Evolutionary conservation across 2,329 filamentous ascomycete genomes (phyloP).

Genomic region (Lachnellula arida): DNA sequence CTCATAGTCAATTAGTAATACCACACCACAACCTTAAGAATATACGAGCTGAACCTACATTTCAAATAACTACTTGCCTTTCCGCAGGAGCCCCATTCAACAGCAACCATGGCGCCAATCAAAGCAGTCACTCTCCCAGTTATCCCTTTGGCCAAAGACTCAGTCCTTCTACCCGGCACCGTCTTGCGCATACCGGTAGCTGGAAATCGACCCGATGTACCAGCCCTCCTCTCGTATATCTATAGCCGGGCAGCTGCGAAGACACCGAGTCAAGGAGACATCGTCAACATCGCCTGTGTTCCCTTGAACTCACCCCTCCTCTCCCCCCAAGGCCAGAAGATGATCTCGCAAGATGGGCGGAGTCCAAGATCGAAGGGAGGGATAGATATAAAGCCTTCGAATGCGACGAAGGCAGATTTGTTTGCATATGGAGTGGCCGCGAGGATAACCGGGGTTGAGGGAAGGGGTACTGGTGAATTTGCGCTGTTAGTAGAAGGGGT

Average conservation of each 20-base stretch:
- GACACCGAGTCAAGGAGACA: constrained; percentile 57
- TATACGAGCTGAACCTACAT: neutral
- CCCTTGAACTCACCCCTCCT: constrained; percentile 75
- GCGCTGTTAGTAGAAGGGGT: constrained; percentile 83
- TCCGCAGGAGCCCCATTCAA: neutral
- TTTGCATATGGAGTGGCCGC: constrained; percentile 79
- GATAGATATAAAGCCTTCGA: constrained; percentile 50
- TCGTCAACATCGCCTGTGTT: constrained; percentile 79
- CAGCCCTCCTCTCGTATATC: constrained; percentile 78
- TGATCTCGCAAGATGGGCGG: constrained; percentile 62
- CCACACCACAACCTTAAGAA: neutral
- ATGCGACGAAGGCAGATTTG: constrained; percentile 65
- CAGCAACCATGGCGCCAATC: constrained; percentile 18
- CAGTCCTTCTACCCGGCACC: constrained; percentile 80
- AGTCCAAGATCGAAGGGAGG: constrained; percentile 27
- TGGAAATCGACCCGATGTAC: constrained; percentile 76
- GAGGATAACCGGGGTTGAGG: constrained; percentile 74
- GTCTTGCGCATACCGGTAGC: constrained; percentile 80
- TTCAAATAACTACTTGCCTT: neutral
- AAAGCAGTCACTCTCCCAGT: constrained; percentile 54
- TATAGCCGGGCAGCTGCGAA: constrained; percentile 71
- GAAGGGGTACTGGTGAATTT: constrained; percentile 69
- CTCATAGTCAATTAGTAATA: neutral
- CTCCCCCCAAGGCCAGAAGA: constrained; percentile 66
- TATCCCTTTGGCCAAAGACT: constrained; percentile 74